Base-by-base conservation (phyloP, 139 green algal species). In the Astrephomene gubernaculifera region DNA sequence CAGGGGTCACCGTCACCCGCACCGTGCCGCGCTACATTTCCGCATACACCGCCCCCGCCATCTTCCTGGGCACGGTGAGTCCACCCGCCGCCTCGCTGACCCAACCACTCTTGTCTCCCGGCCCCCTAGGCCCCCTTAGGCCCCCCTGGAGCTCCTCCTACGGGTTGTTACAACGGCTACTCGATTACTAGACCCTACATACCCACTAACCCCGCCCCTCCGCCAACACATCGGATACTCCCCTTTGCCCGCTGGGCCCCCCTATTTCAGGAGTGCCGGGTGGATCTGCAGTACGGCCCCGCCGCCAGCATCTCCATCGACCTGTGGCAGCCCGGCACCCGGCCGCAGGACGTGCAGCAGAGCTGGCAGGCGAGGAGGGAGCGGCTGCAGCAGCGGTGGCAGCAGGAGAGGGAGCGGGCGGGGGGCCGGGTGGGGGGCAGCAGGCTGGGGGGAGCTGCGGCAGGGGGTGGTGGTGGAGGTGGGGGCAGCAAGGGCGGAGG, bases 11-110 rank as follows among this genome's bases (percentile, higher is more conserved):
- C 41, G 14, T 75, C 22, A 25, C n/a, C 0, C 43, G 43, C 63
- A 75, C 63, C 9, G 43, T 60, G 60, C 78, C 78, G 21, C 60
- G 63, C 2, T 84, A 84, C 78, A 84, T 63, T 0, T 64, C 78
- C 31, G 78, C 78, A 12, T 38, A n/a, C 63, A 38, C 12, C 12
- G 31, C 43, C 1, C n/a, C n/a, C 19, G 78, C 43, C 22, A 64
- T 33, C 36, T 84, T 84, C 45, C 3, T 10, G 0, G 63, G 27
- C 5, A 38, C 78, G 63, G 78, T 84, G 41, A 10, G 76, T 65
- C 57, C 19, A 65, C 57, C 57, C n/a, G 57, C 57, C 9, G 6
- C 19, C 57, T n/a, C 57, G 14, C 22, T 22, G 19, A 65, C 57
- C 19, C 27, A 9, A n/a, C 57, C 22, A n/a, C 6, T 65, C 6